phyloP scores from a whole-genome alignment of 1,284 basidiomycete species.

The Fereydounia khargensis region DNA sequence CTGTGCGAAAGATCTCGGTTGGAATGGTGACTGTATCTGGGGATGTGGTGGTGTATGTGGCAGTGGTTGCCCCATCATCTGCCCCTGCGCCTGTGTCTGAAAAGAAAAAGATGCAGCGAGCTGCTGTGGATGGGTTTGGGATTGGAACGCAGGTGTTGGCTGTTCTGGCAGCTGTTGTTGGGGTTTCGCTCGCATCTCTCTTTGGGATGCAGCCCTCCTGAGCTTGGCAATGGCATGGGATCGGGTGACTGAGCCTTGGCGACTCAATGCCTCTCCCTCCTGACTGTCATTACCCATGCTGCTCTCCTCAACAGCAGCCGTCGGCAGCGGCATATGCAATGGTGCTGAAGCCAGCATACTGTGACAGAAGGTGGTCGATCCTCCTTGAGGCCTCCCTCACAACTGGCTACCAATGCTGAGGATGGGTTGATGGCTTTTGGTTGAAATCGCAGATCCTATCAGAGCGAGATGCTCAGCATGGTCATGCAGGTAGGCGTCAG shows the following conservation, averaged over 20 bases:
- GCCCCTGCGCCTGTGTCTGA: constrained; percentile 2
- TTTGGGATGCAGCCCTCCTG: constrained; percentile 41
- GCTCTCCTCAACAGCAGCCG: too few species aligned
- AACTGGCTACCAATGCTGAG: too few species aligned
- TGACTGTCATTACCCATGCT: too few species aligned
- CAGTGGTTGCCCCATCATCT: constrained; percentile 7
- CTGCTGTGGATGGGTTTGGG: background rate
- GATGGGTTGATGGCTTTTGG: too few species aligned
- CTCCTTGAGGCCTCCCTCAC: too few species aligned
- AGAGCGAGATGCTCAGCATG: too few species aligned
- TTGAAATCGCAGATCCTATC: too few species aligned
- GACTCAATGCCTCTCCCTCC: background rate
- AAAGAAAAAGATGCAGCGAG: background rate
- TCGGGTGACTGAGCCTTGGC: constrained; percentile 29
- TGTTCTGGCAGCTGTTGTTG: too few species aligned
- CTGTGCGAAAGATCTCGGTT: background rate
- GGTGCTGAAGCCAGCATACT: too few species aligned
- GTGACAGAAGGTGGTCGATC: too few species aligned
- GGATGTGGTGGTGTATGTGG: background rate
- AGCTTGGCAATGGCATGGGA: constrained; percentile 44
- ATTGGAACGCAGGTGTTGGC: background rate
- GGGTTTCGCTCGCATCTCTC: constrained; percentile 29
- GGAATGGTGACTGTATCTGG: background rate
- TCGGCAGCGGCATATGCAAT: too few species aligned
- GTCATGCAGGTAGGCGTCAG: too few species aligned